Conservation (phyloP, 495 filamentous ascomycete genomes). For the Tricharina praecox region DNA sequence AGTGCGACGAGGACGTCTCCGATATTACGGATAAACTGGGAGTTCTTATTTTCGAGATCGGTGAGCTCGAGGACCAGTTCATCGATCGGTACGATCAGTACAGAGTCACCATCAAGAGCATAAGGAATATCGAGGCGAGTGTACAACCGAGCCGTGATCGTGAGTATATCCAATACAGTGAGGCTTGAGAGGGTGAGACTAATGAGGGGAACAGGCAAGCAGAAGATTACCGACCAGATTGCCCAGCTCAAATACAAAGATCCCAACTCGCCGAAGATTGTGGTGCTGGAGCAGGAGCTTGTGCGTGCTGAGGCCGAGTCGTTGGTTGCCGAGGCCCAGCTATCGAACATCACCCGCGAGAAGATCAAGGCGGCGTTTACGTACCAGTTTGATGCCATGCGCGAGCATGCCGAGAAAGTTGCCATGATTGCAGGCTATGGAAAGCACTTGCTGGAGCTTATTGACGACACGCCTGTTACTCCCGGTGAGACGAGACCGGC, state of each 20-base stretch:
- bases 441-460: slow-evolving; percentile 85
- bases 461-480: slow-evolving; percentile 93
- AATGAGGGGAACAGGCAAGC: slow-evolving; percentile 48
- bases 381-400: slow-evolving; percentile 95
- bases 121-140: slow-evolving; percentile 94
- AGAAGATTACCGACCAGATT: slow-evolving; percentile 98
- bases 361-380: slow-evolving; percentile 97
- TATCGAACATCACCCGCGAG: slow-evolving; percentile 97
- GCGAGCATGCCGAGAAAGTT: slow-evolving; percentile 95
- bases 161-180: slow-evolving; percentile 31
- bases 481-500: slow-evolving; percentile 90
- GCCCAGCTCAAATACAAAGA: slow-evolving; percentile 99
- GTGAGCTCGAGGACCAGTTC: slow-evolving; percentile 93
- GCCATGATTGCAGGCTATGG: slow-evolving; percentile 95
- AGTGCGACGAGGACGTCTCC: slow-evolving; percentile 91
- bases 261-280: slow-evolving; percentile 90
- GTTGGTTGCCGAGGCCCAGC: slow-evolving; percentile 88
- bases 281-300: slow-evolving; percentile 94
- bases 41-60: slow-evolving; percentile 93
- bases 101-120: slow-evolving; percentile 96
- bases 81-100: slow-evolving; percentile 99
- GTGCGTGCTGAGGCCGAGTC: slow-evolving; percentile 97
- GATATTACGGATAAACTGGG: slow-evolving; percentile 98
- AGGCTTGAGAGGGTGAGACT: background rate
- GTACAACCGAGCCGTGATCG: slow-evolving; percentile 96